Conservation (phyloP, 345 rosid genomes). For the Acer campestre region DNA sequence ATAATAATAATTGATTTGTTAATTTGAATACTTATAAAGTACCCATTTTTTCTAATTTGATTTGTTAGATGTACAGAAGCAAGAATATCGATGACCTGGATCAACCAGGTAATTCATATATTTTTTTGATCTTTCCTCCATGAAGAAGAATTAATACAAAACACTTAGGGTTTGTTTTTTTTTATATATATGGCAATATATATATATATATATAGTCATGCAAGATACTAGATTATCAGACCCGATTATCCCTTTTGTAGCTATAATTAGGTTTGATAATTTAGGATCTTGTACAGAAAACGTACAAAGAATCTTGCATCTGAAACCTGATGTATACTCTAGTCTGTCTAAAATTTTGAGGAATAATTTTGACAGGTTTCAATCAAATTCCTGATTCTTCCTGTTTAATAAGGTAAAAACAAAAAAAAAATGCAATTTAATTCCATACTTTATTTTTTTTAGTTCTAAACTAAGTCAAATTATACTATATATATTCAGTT, state of each 20-base stretch:
- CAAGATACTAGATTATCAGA: too few relatives aligned
- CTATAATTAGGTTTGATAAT: too few relatives aligned
- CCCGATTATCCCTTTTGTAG: too few relatives aligned
- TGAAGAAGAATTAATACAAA: neutral
- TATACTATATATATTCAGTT: neutral
- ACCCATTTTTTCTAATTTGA: neutral
- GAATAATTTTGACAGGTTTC: constrained; percentile 27
- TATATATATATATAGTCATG: neutral
- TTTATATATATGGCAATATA: too few relatives aligned
- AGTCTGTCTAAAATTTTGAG: constrained; percentile 12
- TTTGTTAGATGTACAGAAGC: constrained; percentile 69
- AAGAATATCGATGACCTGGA: constrained; percentile 57
- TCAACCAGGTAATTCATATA: constrained; percentile 44
- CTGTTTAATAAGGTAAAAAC: constrained; percentile 25
- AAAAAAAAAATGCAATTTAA: constrained; percentile 25
- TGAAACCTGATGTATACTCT: too few relatives aligned
- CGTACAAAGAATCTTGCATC: too few relatives aligned
- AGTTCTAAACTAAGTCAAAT: neutral
- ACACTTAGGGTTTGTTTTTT: constrained; percentile 35
- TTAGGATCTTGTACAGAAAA: too few relatives aligned
- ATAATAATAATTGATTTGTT: neutral
- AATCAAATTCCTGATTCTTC: constrained; percentile 44
- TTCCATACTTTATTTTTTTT: neutral
- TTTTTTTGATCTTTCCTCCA: neutral
- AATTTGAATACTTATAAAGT: neutral